Conservation (phyloP, 73 alveolate genomes). For the Symbiodinium pilosum region DNA sequence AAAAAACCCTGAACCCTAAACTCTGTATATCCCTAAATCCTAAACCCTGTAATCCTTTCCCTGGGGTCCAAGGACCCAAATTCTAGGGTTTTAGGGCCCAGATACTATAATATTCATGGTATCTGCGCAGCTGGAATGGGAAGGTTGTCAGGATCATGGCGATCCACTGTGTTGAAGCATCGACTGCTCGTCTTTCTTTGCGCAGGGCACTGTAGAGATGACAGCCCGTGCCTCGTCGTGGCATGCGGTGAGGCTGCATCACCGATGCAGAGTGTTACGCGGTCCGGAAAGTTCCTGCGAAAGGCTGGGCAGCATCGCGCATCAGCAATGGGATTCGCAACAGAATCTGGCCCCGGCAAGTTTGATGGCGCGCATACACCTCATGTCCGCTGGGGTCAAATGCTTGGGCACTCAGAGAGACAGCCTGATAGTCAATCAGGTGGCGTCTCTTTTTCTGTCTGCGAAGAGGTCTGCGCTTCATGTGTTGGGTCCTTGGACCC, state of each 20-base stretch:
- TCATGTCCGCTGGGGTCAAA: neutral
- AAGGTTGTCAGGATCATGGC: neutral
- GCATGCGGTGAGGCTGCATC: constrained; percentile 26
- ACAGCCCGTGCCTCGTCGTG: neutral
- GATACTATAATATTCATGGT: too few relatives aligned
- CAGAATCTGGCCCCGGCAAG: neutral
- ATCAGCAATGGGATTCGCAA: neutral
- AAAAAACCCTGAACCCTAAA: too few relatives aligned
- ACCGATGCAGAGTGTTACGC: neutral
- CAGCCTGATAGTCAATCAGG: neutral
- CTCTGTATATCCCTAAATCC: too few relatives aligned
- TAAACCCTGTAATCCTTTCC: too few relatives aligned
- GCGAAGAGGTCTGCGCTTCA: neutral
- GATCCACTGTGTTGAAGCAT: neutral
- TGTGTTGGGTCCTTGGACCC: too few relatives aligned
- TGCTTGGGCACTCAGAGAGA: neutral
- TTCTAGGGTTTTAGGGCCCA: too few relatives aligned
- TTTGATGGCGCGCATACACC: neutral
- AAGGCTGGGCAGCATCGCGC: neutral
- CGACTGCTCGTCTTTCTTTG: neutral
- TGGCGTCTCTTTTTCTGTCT: neutral
- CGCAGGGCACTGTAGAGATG: neutral
- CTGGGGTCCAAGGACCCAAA: too few relatives aligned
- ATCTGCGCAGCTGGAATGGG: neutral
- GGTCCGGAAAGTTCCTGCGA: neutral